A percentile compares a stretch with the other conserved stretches of the same genome.
Conservation (phyloP, 768 basidiomycete species). For the Leccinum barrowsii region DNA sequence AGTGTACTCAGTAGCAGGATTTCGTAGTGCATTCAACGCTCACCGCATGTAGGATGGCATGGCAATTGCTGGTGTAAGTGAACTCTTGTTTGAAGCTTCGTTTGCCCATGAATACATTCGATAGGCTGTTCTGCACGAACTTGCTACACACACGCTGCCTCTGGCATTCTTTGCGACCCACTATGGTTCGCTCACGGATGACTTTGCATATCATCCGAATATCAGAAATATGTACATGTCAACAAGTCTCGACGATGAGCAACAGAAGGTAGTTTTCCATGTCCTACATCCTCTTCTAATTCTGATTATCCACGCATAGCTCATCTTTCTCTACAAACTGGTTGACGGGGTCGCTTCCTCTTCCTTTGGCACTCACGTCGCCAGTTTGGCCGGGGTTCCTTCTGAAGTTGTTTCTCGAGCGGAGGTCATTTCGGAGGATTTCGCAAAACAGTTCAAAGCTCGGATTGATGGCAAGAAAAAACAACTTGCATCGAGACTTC, state of each 20-base stretch:
- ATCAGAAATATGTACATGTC: conserved; percentile 96
- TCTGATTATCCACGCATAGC: conserved; percentile 38
- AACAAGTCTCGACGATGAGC: conserved; percentile 89
- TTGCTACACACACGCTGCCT: conserved; percentile 89
- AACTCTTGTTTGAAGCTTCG: not conserved
- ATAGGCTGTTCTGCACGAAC: conserved; percentile 88
- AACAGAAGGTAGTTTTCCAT: conserved; percentile 61
- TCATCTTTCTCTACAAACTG: conserved; percentile 94
- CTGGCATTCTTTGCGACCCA: conserved; percentile 97
- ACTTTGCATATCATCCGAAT: conserved; percentile 88
- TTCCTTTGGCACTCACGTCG: conserved; percentile 93
- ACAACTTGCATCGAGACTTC: conserved; percentile 54
- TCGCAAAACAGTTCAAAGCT: conserved; percentile 84
- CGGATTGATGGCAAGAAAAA: conserved; percentile 59
- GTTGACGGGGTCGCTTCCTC: conserved; percentile 82
- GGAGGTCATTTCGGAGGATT: conserved; percentile 80
- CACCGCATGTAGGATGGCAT: conserved; percentile 75
- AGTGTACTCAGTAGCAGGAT: conserved; percentile 20
- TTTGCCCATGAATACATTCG: conserved; percentile 5
- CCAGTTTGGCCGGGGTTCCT: conserved; percentile 91
- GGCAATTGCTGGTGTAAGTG: conserved; percentile 86
- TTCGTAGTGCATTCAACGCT: conserved; percentile 11
- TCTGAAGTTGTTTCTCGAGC: conserved; percentile 82
- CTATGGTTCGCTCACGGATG: conserved; percentile 93
- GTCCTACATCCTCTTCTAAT: not conserved